Base-by-base conservation (phyloP, 176 grass and related monocot species). In the Oryza australiensis region DNA sequence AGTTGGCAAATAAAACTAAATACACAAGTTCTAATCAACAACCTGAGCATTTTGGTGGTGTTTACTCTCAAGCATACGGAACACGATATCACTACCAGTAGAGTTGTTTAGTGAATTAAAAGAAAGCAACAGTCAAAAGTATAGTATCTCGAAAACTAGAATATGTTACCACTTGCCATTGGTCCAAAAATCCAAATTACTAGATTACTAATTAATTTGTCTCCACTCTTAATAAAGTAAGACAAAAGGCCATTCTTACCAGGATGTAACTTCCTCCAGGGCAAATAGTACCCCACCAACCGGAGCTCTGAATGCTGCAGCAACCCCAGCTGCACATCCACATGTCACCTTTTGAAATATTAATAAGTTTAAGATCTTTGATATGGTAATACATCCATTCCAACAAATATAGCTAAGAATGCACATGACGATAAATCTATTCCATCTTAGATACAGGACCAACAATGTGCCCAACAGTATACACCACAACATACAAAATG, bases 271-370 rank as follows among this genome's bases (percentile, higher is more conserved):
- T 90, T 98, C 96, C 84, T 98, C 93, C 51, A 98, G 55, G 37
- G 93, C 96, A 83, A 98, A 98, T 45, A 98, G 80, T 78, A 98
- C 96, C 48, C 96, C 96, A 73, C 96, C 96, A 93, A 98, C 93
- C 20, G 96, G 96, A 86, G 96, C 96, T 90, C 96, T 89, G 88
- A 98, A 98, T 45, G 96, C 96, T 73, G 96, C 96, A 89, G 96
- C 96, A 93, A 98, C 96, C 74, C 96, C 96, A 93, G 96, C 96
- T 91, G 96, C 96, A 93, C 96, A 98, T 98, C 96, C 96, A 77
- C 96, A 98, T 68, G 96, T 98, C 49, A 98, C 96, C 96, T 98
- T 98, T 93, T 89, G 76, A 93, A 98, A 89, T 87, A 93, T 89
- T 88, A 79, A 82, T 67, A 88, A 55, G 83, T 60, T 87, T 69